These are phyloP conservation scores for Tritrichomonas foetus DNA, from an alignment of 208 protist genomes.

Conservation along the genomic window DNA sequence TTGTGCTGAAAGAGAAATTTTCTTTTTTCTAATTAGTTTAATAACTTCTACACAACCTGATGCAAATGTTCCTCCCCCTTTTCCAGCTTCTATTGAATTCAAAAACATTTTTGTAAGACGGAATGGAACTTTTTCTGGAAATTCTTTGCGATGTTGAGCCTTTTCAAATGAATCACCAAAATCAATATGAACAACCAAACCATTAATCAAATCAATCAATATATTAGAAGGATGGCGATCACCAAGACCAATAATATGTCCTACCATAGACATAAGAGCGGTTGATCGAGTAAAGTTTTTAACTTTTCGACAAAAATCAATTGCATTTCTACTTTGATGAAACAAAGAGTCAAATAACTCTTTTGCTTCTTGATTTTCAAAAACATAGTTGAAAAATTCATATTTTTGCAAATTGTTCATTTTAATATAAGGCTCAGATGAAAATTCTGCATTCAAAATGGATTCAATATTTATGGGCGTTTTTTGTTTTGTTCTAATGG, in stretches of 20 bases:
- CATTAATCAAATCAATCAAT: constrained; percentile 41
- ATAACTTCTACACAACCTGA: constrained; percentile 66
- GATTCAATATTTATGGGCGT: neutral
- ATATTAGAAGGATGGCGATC: constrained; percentile 46
- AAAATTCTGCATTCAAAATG: neutral
- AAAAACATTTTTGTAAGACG: constrained; percentile 59
- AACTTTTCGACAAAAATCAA: neutral
- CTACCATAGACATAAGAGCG: constrained; percentile 38
- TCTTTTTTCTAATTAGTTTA: constrained; percentile 42
- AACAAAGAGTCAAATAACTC: neutral
- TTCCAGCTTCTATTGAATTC: constrained; percentile 53
- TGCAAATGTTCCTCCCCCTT: constrained; percentile 73
- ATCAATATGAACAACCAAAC: constrained; percentile 57
- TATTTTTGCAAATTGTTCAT: neutral
- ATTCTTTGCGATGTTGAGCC: constrained; percentile 38
- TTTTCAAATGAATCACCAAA: constrained; percentile 55
- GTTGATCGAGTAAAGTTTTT: neutral
- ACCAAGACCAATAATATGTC: constrained; percentile 33
- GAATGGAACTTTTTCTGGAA: constrained; percentile 57
- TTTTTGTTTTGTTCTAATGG: neutral
- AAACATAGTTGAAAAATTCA: neutral
- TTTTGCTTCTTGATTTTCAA: neutral
- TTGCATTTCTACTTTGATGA: neutral
- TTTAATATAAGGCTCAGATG: neutral
- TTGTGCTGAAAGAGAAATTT: constrained; percentile 46